Evolutionary conservation across 1,284 basidiomycete genomes (phyloP).

Genomic region (Irpex sp.): DNA sequence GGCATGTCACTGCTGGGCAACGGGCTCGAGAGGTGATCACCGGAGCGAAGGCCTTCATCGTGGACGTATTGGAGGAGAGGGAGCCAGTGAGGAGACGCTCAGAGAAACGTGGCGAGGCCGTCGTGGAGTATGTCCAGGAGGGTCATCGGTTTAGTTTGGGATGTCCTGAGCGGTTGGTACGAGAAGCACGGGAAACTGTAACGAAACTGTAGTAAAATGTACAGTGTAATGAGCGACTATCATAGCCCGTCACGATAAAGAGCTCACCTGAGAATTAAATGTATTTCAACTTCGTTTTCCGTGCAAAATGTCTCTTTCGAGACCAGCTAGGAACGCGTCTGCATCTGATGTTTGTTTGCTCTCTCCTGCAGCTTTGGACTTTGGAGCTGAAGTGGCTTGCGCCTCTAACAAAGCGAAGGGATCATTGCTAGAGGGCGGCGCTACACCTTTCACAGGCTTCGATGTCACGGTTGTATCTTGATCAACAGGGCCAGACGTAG

Average conservation of each 20-base stretch:
- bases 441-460: background rate
- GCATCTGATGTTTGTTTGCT: slow-evolving; percentile 34
- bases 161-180: slow-evolving; percentile 47
- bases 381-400: slow-evolving; percentile 26
- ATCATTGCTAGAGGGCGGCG: slow-evolving; percentile 2
- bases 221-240: background rate
- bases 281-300: background rate
- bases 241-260: background rate
- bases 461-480: background rate
- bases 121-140: slow-evolving; percentile 40
- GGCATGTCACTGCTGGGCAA: slow-evolving; percentile 41
- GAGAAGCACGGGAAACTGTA: slow-evolving; percentile 29
- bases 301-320: slow-evolving; percentile 42
- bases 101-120: slow-evolving; percentile 34
- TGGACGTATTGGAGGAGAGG: slow-evolving; percentile 40
- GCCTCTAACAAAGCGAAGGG: slow-evolving; percentile 52
- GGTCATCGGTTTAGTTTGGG: slow-evolving; percentile 41
- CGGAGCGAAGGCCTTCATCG: slow-evolving; percentile 39
- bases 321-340: slow-evolving; percentile 60
- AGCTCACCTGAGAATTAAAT: background rate
- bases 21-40: slow-evolving; percentile 43
- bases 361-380: slow-evolving; percentile 6
- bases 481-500: slow-evolving; percentile 5
- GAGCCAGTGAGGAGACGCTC: slow-evolving; percentile 33
- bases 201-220: background rate